Base-by-base conservation (phyloP, 352 stramenopile genomes). In the Globisporangium nunn region DNA sequence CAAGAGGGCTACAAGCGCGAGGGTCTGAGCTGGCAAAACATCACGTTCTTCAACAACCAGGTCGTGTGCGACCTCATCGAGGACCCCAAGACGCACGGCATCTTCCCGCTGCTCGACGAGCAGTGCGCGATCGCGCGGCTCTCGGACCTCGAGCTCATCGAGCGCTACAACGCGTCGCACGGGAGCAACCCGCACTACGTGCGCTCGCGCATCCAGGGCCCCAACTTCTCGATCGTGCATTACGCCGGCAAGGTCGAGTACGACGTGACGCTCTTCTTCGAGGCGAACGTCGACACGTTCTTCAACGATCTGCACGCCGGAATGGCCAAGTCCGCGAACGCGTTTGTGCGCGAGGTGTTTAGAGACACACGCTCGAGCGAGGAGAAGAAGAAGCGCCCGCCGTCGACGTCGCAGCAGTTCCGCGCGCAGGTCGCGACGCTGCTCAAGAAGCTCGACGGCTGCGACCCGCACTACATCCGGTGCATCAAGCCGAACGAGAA, bases 401-500 rank as follows among this genome's bases (percentile, higher is more conserved):
- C 87, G 48, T 91, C 80, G 59, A 93, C 75, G 14, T 93, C 80
- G 63, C 75, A 88, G 68, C 84, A 92, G 67, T 92, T 94, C 71
- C 80, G 81, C 43, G 69, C 64, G 28, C 85, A 96, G 47, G 85
- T 93, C 48, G 63, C 74, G 17, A 80, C 83, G 51, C 66, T 97
- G 50, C 70, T 97, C 4, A 84, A 81, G 62, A 85, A 89, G 59
- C 68, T 97, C 33, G 85, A 93, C 54, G 78, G 75, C 15, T 96
- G 88, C 63, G 85, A 94, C 62, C 89, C 87, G 29, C 82, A 95
- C 67, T 96, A 96, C 72, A 92, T 96, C 37, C 85, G 87, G 48
- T 96, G 86, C 62, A 95, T 96, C 61, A 96, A 96, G 63, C 80
- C 85, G 2, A 96, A 96, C 58, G 84, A 95, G 49, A 71, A 89